Conservation (phyloP, 345 rosid genomes). For the Dipteronia dyeriana region DNA sequence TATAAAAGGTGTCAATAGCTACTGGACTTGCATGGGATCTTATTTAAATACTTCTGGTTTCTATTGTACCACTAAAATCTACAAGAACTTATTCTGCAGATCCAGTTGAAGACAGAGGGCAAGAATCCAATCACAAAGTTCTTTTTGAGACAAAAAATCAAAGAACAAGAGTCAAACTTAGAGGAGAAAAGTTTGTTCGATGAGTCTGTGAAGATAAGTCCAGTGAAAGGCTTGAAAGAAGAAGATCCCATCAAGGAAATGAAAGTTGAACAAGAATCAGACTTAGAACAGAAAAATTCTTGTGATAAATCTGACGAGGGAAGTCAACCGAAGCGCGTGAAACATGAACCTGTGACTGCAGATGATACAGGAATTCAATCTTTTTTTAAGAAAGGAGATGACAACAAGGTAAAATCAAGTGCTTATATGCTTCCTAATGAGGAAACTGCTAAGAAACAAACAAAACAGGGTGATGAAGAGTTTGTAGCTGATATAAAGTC, state of each 20-base stretch:
- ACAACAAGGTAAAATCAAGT: conserved; percentile 18
- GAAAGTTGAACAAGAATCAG: background rate
- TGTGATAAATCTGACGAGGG: conserved; percentile 4
- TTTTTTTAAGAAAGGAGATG: conserved; percentile 10
- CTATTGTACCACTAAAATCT: background rate
- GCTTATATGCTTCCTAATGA: conserved; percentile 13
- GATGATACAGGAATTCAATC: conserved; percentile 23
- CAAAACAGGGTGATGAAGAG: conserved; percentile 48
- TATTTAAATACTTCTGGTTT: background rate
- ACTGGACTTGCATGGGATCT: background rate
- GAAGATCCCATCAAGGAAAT: conserved; percentile 16
- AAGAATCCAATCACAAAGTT: conserved; percentile 71
- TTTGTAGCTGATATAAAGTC: conserved; percentile 35
- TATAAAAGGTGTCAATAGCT: background rate
- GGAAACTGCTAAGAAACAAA: conserved; percentile 25
- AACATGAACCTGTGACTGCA: conserved; percentile 22
- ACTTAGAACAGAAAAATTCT: background rate
- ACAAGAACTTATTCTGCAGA: conserved; percentile 37
- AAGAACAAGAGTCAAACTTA: conserved; percentile 34
- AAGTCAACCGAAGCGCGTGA: conserved; percentile 2
- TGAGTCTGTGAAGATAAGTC: conserved; percentile 16
- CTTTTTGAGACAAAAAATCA: conserved; percentile 53
- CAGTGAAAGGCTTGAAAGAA: conserved; percentile 29
- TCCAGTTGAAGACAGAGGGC: conserved; percentile 50
- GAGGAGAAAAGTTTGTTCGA: conserved; percentile 26